A percentile compares a stretch with the other conserved stretches of the same genome.
These are phyloP conservation scores for Chrysosphaeria jannelii DNA, from an alignment of 2,329 filamentous ascomycete species.

Conservation along the genomic window DNA sequence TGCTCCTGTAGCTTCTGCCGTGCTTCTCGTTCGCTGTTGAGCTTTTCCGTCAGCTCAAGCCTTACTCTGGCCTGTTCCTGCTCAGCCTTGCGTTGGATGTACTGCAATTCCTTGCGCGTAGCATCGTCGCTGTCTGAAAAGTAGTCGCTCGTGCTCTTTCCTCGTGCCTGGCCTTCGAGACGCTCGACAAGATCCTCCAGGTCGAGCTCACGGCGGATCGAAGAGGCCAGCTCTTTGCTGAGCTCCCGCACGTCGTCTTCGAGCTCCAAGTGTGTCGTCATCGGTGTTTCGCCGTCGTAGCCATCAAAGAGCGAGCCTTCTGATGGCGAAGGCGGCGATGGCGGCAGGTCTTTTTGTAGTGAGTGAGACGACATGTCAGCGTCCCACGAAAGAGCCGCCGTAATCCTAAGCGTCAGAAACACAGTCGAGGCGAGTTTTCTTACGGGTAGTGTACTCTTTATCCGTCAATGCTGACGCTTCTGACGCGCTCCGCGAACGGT, in stretches of 20 bases:
- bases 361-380: no score
- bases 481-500: no score
- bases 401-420: no score
- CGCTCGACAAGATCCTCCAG: constrained; percentile 80
- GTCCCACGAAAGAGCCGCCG: no score
- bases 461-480: no score
- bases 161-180: constrained; percentile 47
- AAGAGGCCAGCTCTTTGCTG: constrained; percentile 70
- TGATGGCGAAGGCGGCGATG: no score
- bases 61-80: constrained; percentile 74
- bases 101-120: constrained; percentile 44
- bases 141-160: constrained; percentile 76
- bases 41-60: constrained; percentile 54
- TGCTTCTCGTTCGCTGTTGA: constrained; percentile 59
- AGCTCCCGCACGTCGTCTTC: constrained; percentile 87
- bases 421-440: no score
- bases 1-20: constrained; percentile 55
- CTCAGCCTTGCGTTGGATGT: constrained; percentile 53
- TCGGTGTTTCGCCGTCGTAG: no score
- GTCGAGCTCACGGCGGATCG: constrained; percentile 87
- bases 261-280: no score
- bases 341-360: no score
- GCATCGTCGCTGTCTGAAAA: constrained; percentile 78
- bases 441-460: no score
- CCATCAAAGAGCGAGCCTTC: no score